These are phyloP conservation scores for Sporobolus alterniflorus DNA, from an alignment of 202 grass and related monocot genomes.

Conservation along the genomic window DNA sequence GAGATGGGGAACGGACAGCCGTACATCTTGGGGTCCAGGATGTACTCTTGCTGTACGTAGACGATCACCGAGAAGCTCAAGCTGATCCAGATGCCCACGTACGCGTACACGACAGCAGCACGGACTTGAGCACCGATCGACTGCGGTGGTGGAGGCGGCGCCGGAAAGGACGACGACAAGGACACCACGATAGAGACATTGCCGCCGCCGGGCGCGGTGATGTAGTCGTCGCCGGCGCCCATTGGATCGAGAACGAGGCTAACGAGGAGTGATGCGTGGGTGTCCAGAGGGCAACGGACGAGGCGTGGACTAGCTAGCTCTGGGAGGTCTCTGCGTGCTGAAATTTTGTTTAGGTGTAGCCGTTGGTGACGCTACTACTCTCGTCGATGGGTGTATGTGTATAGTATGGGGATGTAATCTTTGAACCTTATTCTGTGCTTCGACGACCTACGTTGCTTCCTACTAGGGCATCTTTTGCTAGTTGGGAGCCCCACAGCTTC, in stretches of 20 bases:
- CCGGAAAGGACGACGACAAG: neutral
- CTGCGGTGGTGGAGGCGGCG: neutral
- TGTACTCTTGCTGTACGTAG: constrained; percentile 97
- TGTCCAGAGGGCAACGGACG: neutral
- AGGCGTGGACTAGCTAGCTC: neutral
- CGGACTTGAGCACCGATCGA: constrained; percentile 62
- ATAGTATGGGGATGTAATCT: too few relatives aligned
- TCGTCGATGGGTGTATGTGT: too few relatives aligned
- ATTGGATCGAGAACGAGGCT: constrained; percentile 3
- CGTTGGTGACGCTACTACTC: too few relatives aligned
- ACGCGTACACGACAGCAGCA: constrained; percentile 83
- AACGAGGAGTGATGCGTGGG: neutral
- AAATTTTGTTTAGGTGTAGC: too few relatives aligned
- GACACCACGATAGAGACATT: constrained; percentile 28
- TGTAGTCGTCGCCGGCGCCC: constrained; percentile 25
- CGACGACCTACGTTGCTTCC: too few relatives aligned
- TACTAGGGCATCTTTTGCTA: too few relatives aligned
- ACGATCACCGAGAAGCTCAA: constrained; percentile 95
- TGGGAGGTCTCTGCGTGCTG: neutral
- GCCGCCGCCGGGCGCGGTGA: neutral
- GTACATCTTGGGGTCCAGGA: constrained; percentile 96
- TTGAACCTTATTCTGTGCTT: too few relatives aligned
- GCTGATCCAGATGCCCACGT: constrained; percentile 86
- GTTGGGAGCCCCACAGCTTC: too few relatives aligned
- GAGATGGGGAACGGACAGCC: constrained; percentile 87